Conservation (phyloP, 352 stramenopile genomes). For the Pythium phragmitis region DNA sequence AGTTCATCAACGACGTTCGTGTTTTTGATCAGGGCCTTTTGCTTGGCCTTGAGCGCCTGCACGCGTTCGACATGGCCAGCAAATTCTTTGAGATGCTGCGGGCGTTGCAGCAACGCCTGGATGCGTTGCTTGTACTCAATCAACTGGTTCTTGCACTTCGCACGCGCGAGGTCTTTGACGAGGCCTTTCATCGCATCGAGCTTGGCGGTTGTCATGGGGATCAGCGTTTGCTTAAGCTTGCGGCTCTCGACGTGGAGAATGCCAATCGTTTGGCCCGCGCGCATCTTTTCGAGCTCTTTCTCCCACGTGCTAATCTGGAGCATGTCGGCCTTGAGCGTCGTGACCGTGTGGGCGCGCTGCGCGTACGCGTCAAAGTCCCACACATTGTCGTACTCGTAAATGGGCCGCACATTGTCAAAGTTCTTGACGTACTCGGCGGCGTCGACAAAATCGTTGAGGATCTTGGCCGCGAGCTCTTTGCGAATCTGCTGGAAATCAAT, state of each 20-base stretch:
- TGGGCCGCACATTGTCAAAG: constrained; percentile 91
- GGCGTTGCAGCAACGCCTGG: constrained; percentile 75
- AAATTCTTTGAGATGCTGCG: constrained; percentile 92
- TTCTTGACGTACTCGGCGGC: constrained; percentile 90
- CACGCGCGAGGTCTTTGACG: constrained; percentile 87
- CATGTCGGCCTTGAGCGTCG: constrained; percentile 89
- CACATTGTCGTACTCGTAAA: constrained; percentile 90
- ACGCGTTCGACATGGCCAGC: constrained; percentile 83
- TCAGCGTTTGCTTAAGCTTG: constrained; percentile 92
- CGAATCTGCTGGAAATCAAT: constrained; percentile 75
- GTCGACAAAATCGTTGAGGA: constrained; percentile 84
- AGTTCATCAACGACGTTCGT: constrained; percentile 92
- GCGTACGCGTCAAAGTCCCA: constrained; percentile 91
- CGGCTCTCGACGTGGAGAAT: constrained; percentile 92
- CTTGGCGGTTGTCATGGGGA: constrained; percentile 91
- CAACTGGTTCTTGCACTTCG: constrained; percentile 87
- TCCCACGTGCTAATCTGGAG: constrained; percentile 90
- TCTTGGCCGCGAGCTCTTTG: constrained; percentile 79
- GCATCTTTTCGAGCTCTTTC: constrained; percentile 94
- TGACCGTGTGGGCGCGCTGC: constrained; percentile 79
- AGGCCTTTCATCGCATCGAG: constrained; percentile 92
- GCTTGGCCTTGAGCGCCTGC: constrained; percentile 68
- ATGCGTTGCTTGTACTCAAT: constrained; percentile 91
- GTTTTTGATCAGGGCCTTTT: constrained; percentile 82
- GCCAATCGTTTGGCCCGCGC: constrained; percentile 88